Evolutionary conservation across 2,329 filamentous ascomycete species (phyloP), one percentile per base, ranked within the genome.

Genomic region (Chaetoscypha palmicola): DNA sequence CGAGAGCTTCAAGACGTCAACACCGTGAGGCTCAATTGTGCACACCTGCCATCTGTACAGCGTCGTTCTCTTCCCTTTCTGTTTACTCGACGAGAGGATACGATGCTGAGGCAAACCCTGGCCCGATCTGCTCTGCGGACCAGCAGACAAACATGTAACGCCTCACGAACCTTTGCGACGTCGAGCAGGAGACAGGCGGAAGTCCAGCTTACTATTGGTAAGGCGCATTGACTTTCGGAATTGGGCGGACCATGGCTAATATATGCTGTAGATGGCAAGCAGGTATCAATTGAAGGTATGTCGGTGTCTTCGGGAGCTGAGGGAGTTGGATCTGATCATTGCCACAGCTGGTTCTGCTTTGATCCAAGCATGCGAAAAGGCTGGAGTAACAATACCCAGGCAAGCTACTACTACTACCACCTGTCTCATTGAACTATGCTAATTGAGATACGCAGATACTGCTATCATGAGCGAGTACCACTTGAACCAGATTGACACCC

Each of bases 311-410:
- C 12, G 37, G 19, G 41, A 19, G 34, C 58, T 59, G 43, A 49
- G 22, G 38, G 43, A 51, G 38, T 35, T 47, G 23, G 40, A 53
- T 49, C 64, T 73, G 61, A 73, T 64, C 48, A 43, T 48, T 59
- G 56, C 46, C 61, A 66, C 66, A 95, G 91, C 91, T 69, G 91
- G 91, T 56, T 92, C 92, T 59, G 91, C 92, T 63, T 78, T 98
- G 61, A 98, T 98, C 66, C 92, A 98, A 73, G 92, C 92, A 64
- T 98, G 92, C 74, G 92, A 98, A 72, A 96, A 98, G 74, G 92
- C 91, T 54, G 92, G 92, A 63, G 78, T 76, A 55, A 92, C 85
- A 51, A 76, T 97, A 62, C 91, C 91, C 58, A 89, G 84, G 84
- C 86, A 69, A 60, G 73, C 62, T 33, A 53, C 45, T 20, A 12